A percentile compares a stretch with the other conserved stretches of the same genome.
phyloP scores from a whole-genome alignment of 805 yeast species.

The Candida sithepensis region DNA sequence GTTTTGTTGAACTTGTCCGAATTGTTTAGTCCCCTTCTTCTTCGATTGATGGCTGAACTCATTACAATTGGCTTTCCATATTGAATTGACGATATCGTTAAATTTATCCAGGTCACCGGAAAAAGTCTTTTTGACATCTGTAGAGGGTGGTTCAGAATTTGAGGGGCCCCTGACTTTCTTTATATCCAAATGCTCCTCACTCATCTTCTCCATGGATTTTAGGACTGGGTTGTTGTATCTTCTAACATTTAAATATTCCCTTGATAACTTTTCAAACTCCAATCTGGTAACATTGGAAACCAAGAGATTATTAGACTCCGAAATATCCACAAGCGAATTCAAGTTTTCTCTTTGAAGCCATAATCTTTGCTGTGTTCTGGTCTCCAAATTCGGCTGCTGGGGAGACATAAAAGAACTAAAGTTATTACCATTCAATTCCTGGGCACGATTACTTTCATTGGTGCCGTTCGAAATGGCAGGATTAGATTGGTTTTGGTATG shows the following conservation, averaged over 20 bases:
- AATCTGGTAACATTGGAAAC: conserved; percentile 49
- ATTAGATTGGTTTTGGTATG: neutral
- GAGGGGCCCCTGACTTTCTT: conserved; percentile 8
- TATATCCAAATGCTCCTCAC: conserved; percentile 14
- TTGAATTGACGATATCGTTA: conserved; percentile 9
- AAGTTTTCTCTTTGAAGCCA: conserved; percentile 73
- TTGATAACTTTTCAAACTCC: conserved; percentile 74
- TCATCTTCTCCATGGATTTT: conserved; percentile 55
- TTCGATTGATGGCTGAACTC: conserved; percentile 9
- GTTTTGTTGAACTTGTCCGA: conserved; percentile 5
- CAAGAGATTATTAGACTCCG: conserved; percentile 23
- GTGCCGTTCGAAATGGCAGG: neutral
- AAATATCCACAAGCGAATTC: conserved; percentile 60
- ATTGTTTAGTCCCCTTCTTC: neutral
- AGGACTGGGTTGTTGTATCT: conserved; percentile 68
- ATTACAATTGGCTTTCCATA: conserved; percentile 18
- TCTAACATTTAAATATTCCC: conserved; percentile 69
- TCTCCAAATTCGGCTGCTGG: conserved; percentile 41
- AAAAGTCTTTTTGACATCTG: neutral
- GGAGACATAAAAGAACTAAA: conserved; percentile 32
- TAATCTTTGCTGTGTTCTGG: conserved; percentile 77
- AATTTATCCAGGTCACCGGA: conserved; percentile 10
- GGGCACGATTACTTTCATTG: neutral
- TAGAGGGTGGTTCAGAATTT: neutral
- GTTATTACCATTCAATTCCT: neutral